Evolutionary conservation across 129 eudicot genomes (phyloP).

Genomic region (Rutidosis leptorrhynchoides): DNA sequence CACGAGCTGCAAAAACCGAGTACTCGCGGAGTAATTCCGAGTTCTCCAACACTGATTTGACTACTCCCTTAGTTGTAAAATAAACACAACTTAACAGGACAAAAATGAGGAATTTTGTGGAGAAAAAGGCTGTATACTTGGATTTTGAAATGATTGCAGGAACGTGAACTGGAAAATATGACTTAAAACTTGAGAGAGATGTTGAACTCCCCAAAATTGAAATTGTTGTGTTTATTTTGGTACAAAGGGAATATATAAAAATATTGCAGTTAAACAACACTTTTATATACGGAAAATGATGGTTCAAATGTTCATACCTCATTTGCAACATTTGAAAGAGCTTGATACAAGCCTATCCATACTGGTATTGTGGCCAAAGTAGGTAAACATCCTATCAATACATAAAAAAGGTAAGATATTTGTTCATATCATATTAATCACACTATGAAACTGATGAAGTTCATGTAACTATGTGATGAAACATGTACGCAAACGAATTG

Average conservation of each 20-base stretch:
- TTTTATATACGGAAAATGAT: neutral
- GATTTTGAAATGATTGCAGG: conserved; percentile 11
- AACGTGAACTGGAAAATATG: too few relatives aligned
- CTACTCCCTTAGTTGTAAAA: too few relatives aligned
- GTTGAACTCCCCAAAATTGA: neutral
- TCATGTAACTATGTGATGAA: conserved; percentile 1
- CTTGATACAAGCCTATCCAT: conserved; percentile 97
- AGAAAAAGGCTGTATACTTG: conserved; percentile 11
- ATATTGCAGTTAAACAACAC: conserved; percentile 1
- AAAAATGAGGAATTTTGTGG: conserved; percentile 14
- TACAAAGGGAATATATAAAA: conserved; percentile 5
- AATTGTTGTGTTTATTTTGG: conserved; percentile 8
- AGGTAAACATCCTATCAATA: conserved; percentile 80
- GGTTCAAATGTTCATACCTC: conserved; percentile 52
- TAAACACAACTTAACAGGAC: too few relatives aligned
- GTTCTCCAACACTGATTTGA: too few relatives aligned
- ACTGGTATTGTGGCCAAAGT: conserved; percentile 99
- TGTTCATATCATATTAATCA: conserved; percentile 10
- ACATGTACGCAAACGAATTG: conserved; percentile 1
- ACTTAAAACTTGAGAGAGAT: neutral
- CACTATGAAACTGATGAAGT: conserved; percentile 8
- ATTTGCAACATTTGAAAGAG: conserved; percentile 98
- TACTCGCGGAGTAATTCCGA: too few relatives aligned
- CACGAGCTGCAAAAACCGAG: too few relatives aligned
- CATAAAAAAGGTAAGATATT: conserved; percentile 19